phyloP scores from a whole-genome alignment of 2,329 filamentous ascomycete species.

The Exophiala viscosa region DNA sequence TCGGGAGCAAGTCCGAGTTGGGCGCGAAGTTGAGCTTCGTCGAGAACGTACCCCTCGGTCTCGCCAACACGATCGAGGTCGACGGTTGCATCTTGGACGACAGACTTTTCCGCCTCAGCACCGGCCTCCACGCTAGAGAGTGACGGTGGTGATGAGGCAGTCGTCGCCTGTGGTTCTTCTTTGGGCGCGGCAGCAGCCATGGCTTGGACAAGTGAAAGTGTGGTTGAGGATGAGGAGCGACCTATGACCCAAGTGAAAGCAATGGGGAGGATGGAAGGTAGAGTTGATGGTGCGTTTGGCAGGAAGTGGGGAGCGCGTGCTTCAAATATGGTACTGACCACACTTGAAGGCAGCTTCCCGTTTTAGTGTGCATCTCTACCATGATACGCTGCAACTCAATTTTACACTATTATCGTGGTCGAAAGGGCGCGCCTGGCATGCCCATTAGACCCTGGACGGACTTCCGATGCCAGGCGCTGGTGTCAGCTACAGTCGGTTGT shows the following conservation, averaged over 20 bases:
- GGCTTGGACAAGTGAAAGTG: not conserved
- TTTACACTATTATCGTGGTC: no score
- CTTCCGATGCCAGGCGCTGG: not conserved
- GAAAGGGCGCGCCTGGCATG: no score
- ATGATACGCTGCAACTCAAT: no score
- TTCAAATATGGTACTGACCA: not conserved
- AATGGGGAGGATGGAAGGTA: not conserved
- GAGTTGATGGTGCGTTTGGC: not conserved
- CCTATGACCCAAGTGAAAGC: not conserved
- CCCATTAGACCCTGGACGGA: not conserved
- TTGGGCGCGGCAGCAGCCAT: not conserved
- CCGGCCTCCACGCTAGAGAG: conserved; percentile 16
- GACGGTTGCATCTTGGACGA: conserved; percentile 5
- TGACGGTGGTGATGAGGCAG: conserved; percentile 12
- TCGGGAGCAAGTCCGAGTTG: conserved; percentile 25
- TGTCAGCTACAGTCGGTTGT: not conserved
- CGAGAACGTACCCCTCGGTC: conserved; percentile 28
- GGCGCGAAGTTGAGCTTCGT: conserved; percentile 23
- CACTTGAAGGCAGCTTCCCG: not conserved
- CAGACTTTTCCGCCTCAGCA: conserved; percentile 6
- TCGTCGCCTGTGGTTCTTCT: not conserved
- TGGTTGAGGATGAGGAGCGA: not conserved
- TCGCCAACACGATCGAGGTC: conserved; percentile 29
- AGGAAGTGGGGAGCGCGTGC: not conserved
- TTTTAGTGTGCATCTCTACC: no score